phyloP scores from a whole-genome alignment of 2,329 filamentous ascomycete species.

The Dryadomyces sulphureus region DNA sequence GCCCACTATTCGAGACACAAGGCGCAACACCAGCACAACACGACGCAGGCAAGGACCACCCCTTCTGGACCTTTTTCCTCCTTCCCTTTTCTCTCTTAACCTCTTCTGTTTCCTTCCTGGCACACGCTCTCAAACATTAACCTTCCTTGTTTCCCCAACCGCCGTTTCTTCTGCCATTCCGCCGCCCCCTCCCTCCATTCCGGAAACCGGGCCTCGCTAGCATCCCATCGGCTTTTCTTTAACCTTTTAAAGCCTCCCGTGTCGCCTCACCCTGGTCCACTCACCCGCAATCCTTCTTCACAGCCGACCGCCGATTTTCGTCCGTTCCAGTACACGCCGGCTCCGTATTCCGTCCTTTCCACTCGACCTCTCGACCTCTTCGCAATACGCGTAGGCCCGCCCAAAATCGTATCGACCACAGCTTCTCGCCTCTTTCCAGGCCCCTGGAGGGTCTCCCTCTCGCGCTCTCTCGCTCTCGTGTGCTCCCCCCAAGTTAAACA shows the following conservation, averaged over 20 bases:
- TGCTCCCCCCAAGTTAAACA: background rate
- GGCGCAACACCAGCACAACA: slow-evolving; percentile 20
- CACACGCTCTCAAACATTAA: background rate
- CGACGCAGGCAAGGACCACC: background rate
- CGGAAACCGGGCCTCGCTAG: background rate
- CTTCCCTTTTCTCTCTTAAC: background rate
- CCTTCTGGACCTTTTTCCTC: slow-evolving; percentile 1
- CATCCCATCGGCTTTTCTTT: background rate
- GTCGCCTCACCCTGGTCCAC: background rate
- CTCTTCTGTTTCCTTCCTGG: background rate
- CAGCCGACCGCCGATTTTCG: background rate
- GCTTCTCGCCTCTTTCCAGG: no score
- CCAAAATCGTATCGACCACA: background rate
- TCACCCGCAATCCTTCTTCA: background rate
- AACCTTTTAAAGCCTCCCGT: background rate
- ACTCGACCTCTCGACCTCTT: background rate
- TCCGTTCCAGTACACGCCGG: background rate
- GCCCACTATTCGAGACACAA: slow-evolving; percentile 23
- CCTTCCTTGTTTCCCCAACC: background rate
- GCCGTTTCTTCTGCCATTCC: background rate
- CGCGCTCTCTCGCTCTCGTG: no score
- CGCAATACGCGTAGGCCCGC: background rate
- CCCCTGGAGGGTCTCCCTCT: background rate
- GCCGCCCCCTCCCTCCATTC: background rate
- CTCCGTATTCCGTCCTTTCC: background rate